These are phyloP conservation scores for Termitomyces sp. DNA, from an alignment of 768 basidiomycete genomes.

Conservation along the genomic window DNA sequence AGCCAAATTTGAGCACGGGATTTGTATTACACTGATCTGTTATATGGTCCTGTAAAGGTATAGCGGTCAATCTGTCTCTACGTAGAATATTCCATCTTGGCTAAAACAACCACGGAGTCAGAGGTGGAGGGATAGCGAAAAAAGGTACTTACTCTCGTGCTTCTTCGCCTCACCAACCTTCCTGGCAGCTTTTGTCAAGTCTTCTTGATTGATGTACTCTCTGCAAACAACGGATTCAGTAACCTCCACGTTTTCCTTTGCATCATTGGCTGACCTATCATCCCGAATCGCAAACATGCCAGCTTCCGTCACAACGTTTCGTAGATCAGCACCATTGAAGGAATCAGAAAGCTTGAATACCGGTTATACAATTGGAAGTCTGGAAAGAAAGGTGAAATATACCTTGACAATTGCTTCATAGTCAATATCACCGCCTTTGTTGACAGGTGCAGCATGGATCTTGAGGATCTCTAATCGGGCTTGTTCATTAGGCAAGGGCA, in stretches of 20 bases:
- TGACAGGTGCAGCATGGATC: conserved; percentile 91
- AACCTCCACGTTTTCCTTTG: neutral
- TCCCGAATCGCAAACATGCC: conserved; percentile 99
- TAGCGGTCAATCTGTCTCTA: conserved; percentile 18
- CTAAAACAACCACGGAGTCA: conserved; percentile 19
- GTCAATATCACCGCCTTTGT: conserved; percentile 93
- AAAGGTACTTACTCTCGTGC: conserved; percentile 74
- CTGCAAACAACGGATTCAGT: conserved; percentile 27
- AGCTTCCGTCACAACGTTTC: conserved; percentile 92
- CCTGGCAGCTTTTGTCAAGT: conserved; percentile 91
- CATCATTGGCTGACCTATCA: conserved; percentile 56
- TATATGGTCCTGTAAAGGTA: neutral
- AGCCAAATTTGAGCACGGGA: neutral
- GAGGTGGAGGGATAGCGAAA: neutral
- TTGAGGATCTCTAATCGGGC: conserved; percentile 95
- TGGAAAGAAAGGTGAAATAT: conserved; percentile 6
- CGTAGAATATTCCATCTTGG: conserved; percentile 50
- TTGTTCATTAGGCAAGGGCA: conserved; percentile 96
- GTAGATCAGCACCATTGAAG: conserved; percentile 95
- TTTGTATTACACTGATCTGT: neutral
- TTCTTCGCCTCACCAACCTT: conserved; percentile 98
- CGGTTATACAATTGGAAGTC: neutral
- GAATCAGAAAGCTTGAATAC: conserved; percentile 66
- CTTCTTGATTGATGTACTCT: conserved; percentile 90
- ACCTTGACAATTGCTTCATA: conserved; percentile 98